A percentile compares a stretch with the other conserved stretches of the same genome.
Conservation (phyloP, 768 basidiomycete genomes). For the Sistotremastrum suecicum region DNA sequence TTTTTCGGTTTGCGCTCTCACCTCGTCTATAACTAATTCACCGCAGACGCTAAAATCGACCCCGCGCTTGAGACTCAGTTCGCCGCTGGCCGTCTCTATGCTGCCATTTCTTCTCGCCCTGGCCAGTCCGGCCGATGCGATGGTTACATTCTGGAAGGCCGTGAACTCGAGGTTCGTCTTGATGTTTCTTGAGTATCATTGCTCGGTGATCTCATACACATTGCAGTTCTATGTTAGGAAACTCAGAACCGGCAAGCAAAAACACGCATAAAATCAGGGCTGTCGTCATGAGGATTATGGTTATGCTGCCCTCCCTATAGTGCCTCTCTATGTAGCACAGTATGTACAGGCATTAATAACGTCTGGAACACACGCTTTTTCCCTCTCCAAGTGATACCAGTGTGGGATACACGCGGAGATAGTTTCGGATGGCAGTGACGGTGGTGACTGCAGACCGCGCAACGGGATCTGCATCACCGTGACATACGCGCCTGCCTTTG, state of each 20-base stretch:
- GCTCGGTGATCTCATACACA: constrained; percentile 12
- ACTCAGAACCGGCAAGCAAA: constrained; percentile 87
- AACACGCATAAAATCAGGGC: constrained; percentile 46
- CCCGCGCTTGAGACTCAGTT: constrained; percentile 81
- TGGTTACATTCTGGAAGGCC: constrained; percentile 96
- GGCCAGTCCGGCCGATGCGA: constrained; percentile 95
- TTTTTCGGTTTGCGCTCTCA: constrained; percentile 1
- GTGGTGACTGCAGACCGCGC: no score
- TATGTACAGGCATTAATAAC: no score
- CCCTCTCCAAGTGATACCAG: no score
- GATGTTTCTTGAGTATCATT: not conserved
- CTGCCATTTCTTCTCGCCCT: constrained; percentile 84
- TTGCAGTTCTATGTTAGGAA: constrained; percentile 87
- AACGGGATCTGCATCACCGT: no score
- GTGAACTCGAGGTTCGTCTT: constrained; percentile 80
- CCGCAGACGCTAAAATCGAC: constrained; percentile 79
- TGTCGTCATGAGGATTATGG: no score
- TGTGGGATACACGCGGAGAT: no score
- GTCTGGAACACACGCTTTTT: no score
- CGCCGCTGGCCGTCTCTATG: constrained; percentile 90
- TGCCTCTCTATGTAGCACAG: no score
- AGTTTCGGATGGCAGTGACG: no score
- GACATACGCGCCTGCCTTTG: no score
- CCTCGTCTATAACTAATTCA: not conserved
- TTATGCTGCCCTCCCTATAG: no score